Evolutionary conservation across 768 basidiomycete genomes (phyloP), one percentile per base, ranked within the genome.

Genomic region (Trametes maxima): DNA sequence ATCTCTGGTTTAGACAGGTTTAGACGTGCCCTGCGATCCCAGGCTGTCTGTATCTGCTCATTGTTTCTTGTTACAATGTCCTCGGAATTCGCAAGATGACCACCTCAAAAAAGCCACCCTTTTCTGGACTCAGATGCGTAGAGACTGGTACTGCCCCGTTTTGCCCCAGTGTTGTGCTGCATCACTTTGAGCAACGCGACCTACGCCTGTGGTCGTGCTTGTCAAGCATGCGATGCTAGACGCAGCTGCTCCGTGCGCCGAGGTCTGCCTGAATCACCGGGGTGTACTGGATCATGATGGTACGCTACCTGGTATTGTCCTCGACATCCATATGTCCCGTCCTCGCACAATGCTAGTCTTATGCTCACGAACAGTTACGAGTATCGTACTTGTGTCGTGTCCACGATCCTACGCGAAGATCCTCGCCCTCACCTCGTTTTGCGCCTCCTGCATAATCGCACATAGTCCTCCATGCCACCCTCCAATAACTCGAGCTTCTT

Each of bases 401-500:
- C n/a, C n/a, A n/a, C n/a, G n/a, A n/a, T n/a, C 21, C n/a, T n/a
- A 14, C 25, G 3, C 5, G 11, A 16, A 19, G 36, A n/a, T 45
- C 3, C 44, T 25, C 10, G 4, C 10, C n/a, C 40, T 58, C 33
- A 63, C 33, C 52, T 58, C 28, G 45, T 58, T 19, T 42, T 49
- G 0, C 62, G 40, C 21, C 59, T 64, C 48, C 62, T 53, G 33
- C 57, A 59, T 2, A 25, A 24, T 17, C 42, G 48, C 42, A 56
- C 57, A 35, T 64, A 64, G 21, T 59, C 53, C 37, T 64, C 57
- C 62, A 64, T 59, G 3, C 62, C 62, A 3, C 62, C 62, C 28
- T 59, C 62, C 19, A 64, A 25, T 2, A 48, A 42, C 40, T 92
- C 81, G 52, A 98, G 80, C 73, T 92, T 95, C 81, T 95, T 96